Percentiles rank a stretch among this genome's conserved stretches.
These are phyloP conservation scores for Boletus mariae DNA, from an alignment of 1,284 basidiomycete genomes.

Conservation along the genomic window DNA sequence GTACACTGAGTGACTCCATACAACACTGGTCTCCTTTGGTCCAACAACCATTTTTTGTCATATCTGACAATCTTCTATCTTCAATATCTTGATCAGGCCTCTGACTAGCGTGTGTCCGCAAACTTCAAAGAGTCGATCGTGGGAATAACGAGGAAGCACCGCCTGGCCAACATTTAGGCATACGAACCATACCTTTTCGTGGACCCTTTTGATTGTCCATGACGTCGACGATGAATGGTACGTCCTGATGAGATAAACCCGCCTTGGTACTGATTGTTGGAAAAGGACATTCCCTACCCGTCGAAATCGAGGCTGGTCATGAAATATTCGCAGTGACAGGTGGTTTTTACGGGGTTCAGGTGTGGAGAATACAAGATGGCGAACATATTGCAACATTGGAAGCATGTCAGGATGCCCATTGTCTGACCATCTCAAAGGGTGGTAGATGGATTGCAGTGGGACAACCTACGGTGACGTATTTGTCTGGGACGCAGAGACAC, in stretches of 20 bases:
- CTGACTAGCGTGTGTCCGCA: too few species aligned
- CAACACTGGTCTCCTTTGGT: conserved; percentile 11
- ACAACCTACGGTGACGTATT: neutral
- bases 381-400: neutral
- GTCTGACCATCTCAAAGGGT: neutral
- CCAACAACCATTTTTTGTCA: conserved; percentile 1
- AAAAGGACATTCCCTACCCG: too few species aligned
- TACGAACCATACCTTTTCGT: too few species aligned
- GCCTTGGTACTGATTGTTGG: too few species aligned
- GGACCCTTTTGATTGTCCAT: too few species aligned
- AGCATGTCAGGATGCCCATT: neutral
- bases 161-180: too few species aligned
- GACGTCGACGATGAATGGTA: too few species aligned
- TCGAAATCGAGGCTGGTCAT: too few species aligned
- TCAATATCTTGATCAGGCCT: too few species aligned
- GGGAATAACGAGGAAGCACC: too few species aligned
- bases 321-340: neutral
- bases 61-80: neutral
- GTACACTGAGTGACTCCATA: neutral
- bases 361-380: neutral
- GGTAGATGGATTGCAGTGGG: neutral
- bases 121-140: too few species aligned
- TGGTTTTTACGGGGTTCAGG: neutral
- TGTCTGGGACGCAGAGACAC: neutral
- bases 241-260: too few species aligned